Base-by-base conservation (phyloP, 2,329 filamentous ascomycete genomes). In the Chrysosporium queenslandicum region DNA sequence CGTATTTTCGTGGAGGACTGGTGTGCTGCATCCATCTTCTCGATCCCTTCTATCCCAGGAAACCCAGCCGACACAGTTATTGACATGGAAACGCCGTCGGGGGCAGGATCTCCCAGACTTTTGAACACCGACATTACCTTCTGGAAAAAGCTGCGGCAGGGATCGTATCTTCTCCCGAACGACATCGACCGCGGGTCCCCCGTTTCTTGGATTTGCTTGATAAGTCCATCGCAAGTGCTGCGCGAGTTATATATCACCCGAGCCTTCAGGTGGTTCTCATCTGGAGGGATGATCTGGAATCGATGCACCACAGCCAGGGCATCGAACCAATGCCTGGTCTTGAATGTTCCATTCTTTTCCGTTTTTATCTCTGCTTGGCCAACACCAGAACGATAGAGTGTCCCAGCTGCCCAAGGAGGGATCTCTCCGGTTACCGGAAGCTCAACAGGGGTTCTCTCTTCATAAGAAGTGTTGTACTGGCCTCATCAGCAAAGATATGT, bases 321-420 rank as follows among this genome's bases (percentile, higher is more conserved):
- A 63, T 92, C 87, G 59, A 92, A 92, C 87, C 87, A 92, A 65
- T 92, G 86, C 1, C 75, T 78, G 11, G 83, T 73, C 29, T 74
- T 71, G 60, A 82, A 82, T 0, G 74, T 78, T 12, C 68, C 69
- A n/a, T 81, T 80, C 2, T 74, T 73, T 2, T 77, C 67, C 0
- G 79, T 81, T n/a, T 81, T 73, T 2, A 88, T 68, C 34, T 77
- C 76, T 64, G 77, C 79, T 25, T 78, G 75, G 0, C 86, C 85
- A 0, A 86, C 85, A 0, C 87, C 87, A 0, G 84, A 89, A 21
- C 87, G 78, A 65, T 83, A 91, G 0, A 92, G 74, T 1, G 78
- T 74, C 1, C 87, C 87, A 2, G 84, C 81, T 2, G 80, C 80
- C 73, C 85, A 90, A 1, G 72, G 54, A 1, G 87, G 87, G 47